Percentiles rank a stretch among this genome's conserved stretches.
phyloP scores from a whole-genome alignment of 164 flowering plant species.

The Euptelea pleiosperma region DNA sequence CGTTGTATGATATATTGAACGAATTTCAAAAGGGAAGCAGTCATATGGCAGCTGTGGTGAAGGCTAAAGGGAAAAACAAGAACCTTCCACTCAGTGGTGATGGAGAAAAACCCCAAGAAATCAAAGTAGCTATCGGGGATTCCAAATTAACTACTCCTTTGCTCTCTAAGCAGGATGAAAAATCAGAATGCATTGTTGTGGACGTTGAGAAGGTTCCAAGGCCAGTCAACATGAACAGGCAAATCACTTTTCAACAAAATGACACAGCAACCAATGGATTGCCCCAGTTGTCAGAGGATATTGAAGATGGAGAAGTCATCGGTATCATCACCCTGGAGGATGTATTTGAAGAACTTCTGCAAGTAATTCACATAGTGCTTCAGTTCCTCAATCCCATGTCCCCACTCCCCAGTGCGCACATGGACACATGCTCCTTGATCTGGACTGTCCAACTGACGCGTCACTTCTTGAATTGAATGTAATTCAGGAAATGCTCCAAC shows the following conservation, averaged over 20 bases:
- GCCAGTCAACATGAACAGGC: conserved; percentile 17
- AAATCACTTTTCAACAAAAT: conserved; percentile 21
- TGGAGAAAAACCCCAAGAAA: conserved; percentile 43
- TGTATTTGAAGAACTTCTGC: conserved; percentile 98
- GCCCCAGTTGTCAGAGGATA: conserved; percentile 44
- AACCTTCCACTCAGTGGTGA: conserved; percentile 31
- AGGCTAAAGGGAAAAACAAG: conserved; percentile 44
- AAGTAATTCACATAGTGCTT: conserved; percentile 41
- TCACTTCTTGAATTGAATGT: not conserved
- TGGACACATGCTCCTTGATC: not conserved
- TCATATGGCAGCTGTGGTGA: conserved; percentile 99
- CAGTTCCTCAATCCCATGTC: not conserved
- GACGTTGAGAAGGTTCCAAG: conserved; percentile 55
- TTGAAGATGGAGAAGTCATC: conserved; percentile 89
- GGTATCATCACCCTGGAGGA: conserved; percentile 98
- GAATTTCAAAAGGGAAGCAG: conserved; percentile 98
- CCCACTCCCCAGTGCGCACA: no score
- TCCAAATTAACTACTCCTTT: conserved; percentile 57
- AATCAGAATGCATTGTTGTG: conserved; percentile 38
- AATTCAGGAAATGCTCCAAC: not conserved
- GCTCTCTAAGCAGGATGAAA: conserved; percentile 40
- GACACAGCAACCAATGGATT: conserved; percentile 33
- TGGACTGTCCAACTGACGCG: not conserved
- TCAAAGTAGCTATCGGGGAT: conserved; percentile 17
- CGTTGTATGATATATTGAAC: conserved; percentile 90